A percentile compares a stretch with the other conserved stretches of the same genome.
Evolutionary conservation across 2,329 filamentous ascomycete species (phyloP).

Genomic region (Orbilia brochopaga): DNA sequence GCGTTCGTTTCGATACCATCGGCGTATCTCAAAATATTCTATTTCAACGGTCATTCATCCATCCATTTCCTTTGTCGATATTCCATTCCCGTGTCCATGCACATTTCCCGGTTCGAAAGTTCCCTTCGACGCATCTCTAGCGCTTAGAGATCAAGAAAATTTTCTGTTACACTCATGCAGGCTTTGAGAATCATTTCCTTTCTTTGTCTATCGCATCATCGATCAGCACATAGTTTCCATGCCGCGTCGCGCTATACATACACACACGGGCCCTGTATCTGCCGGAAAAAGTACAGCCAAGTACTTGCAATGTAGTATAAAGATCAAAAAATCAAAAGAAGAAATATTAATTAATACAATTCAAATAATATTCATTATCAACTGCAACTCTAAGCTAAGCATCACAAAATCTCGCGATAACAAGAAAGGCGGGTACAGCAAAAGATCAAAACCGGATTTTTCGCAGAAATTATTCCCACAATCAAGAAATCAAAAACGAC

Average conservation of each 20-base stretch:
- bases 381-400: no score
- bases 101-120: background rate
- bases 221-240: background rate
- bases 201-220: background rate
- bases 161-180: background rate
- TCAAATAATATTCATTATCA: background rate
- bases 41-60: background rate
- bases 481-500: no score
- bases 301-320: slow-evolving; percentile 1
- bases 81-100: background rate
- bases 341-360: background rate
- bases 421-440: no score
- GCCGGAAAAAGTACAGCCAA: background rate
- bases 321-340: slow-evolving; percentile 26
- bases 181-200: no score
- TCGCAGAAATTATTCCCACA: no score
- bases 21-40: slow-evolving; percentile 4
- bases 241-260: background rate
- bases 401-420: no score
- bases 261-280: background rate
- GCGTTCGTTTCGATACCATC: background rate
- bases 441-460: no score
- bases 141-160: background rate
- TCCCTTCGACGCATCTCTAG: slow-evolving; percentile 3
- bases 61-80: background rate